Percentiles rank a stretch among this genome's conserved stretches.
phyloP scores from a whole-genome alignment of 192 early-diverging fungal species.

The Mycoemilia scoparia region DNA sequence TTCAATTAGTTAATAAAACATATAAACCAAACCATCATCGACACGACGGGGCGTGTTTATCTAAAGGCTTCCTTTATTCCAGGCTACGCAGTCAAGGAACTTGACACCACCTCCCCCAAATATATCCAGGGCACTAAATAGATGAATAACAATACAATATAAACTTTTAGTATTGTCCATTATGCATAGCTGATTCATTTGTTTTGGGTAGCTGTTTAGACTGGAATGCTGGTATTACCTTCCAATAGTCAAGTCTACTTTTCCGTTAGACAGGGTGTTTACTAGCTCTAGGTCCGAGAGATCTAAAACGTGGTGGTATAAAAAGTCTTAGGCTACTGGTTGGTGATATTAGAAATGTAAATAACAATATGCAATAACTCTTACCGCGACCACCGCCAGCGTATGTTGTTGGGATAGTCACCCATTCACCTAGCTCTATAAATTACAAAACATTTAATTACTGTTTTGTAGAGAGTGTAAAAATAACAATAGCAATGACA shows the following conservation, averaged over 20 bases:
- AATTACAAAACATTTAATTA: no score
- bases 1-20: no score
- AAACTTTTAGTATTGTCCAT: neutral
- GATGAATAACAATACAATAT: neutral
- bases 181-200: neutral
- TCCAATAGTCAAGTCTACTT: slow-evolving; percentile 86
- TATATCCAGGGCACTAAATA: slow-evolving; percentile 92
- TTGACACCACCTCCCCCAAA: slow-evolving; percentile 78
- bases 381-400: no score
- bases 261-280: slow-evolving; percentile 51
- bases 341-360: neutral
- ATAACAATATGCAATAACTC: neutral
- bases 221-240: no score
- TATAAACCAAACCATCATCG: no score
- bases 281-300: slow-evolving; percentile 66
- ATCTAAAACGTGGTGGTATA: slow-evolving; percentile 13
- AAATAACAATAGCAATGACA: neutral
- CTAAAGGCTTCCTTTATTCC: no score
- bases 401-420: slow-evolving; percentile 78
- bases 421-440: slow-evolving; percentile 68
- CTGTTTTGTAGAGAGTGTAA: neutral
- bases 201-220: neutral
- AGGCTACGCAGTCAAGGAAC: slow-evolving; percentile 61
- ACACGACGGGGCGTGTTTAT: no score
- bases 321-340: no score